These are phyloP conservation scores for Schoenoplectus tabernaemontani DNA, from an alignment of 202 grass and related monocot genomes.

Conservation along the genomic window DNA sequence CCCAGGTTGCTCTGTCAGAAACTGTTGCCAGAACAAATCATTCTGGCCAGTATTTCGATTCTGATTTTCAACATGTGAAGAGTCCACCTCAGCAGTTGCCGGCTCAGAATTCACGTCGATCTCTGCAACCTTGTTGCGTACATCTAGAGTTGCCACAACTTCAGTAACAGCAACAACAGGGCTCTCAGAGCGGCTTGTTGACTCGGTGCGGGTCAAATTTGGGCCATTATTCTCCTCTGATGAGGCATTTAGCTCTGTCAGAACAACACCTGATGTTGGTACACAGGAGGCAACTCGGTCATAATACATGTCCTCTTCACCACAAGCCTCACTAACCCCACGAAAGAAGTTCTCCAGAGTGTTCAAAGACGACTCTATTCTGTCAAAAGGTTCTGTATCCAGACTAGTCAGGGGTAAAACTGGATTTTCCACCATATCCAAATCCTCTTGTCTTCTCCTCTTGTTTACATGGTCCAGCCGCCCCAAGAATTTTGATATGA, in stretches of 20 bases:
- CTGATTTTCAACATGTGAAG: constrained; percentile 12
- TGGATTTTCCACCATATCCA: constrained; percentile 27
- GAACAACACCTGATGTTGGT: constrained; percentile 46
- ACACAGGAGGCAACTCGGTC: constrained; percentile 37
- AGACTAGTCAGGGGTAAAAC: constrained; percentile 31
- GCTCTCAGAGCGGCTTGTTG: constrained; percentile 55
- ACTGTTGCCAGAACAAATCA: constrained; percentile 91
- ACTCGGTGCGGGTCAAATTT: constrained; percentile 48
- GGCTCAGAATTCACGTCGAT: constrained; percentile 93
- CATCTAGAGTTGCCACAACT: constrained; percentile 28
- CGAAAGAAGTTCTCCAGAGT: constrained; percentile 79
- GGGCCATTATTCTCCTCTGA: constrained; percentile 49
- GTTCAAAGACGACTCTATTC: constrained; percentile 84
- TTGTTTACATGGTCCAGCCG: constrained; percentile 50
- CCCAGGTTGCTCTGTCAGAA: constrained; percentile 79
- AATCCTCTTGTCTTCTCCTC: constrained; percentile 64
- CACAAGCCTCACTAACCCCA: constrained; percentile 54
- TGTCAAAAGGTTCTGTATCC: constrained; percentile 63
- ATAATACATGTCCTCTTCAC: constrained; percentile 41
- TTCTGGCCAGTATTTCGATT: constrained; percentile 41
- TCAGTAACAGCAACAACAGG: constrained; percentile 36
- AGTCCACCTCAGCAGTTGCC: constrained; percentile 46
- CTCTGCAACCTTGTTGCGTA: constrained; percentile 45
- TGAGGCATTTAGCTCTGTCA: constrained; percentile 51
- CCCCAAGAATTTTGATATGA: constrained; percentile 43